These are phyloP conservation scores for Trametes meyenii DNA, from an alignment of 768 basidiomycete genomes.

Conservation along the genomic window DNA sequence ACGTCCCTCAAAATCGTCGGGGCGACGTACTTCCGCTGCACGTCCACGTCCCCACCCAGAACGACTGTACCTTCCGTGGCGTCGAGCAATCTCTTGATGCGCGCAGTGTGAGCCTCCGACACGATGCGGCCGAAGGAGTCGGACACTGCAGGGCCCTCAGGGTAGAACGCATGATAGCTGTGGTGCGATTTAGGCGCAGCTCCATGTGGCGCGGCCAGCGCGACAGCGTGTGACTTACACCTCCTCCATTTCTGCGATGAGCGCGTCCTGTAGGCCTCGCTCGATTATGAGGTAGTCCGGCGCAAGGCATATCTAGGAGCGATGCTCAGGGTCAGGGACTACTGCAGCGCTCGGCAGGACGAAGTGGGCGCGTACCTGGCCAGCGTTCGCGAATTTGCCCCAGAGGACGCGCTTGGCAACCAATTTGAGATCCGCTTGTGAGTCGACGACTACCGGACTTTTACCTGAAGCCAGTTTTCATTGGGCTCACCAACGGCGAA, in stretches of 20 bases:
- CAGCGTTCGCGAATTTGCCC: slow-evolving; percentile 79
- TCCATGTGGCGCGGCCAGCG: background rate
- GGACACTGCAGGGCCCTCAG: slow-evolving; percentile 42
- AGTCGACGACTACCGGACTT: slow-evolving; percentile 69
- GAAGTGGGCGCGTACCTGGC: slow-evolving; percentile 36
- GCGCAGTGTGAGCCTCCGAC: slow-evolving; percentile 53
- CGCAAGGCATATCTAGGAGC: slow-evolving; percentile 65
- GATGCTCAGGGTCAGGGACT: background rate
- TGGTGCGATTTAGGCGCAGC: background rate
- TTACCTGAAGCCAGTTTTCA: slow-evolving; percentile 44
- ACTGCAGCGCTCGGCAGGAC: background rate
- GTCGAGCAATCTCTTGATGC: slow-evolving; percentile 65
- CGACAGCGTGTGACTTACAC: slow-evolving; percentile 36
- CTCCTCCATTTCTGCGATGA: slow-evolving; percentile 45
- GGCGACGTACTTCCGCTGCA: slow-evolving; percentile 61
- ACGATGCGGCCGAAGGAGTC: slow-evolving; percentile 57
- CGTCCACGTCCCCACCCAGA: slow-evolving; percentile 64
- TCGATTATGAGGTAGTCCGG: slow-evolving; percentile 58
- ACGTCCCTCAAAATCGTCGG: slow-evolving; percentile 76
- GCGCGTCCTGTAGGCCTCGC: slow-evolving; percentile 40
- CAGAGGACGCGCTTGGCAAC: slow-evolving; percentile 76
- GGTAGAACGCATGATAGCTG: slow-evolving; percentile 60
- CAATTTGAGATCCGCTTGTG: slow-evolving; percentile 63
- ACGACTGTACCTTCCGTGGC: slow-evolving; percentile 66
- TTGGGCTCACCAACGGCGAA: too few species aligned